Percentiles rank a stretch among this genome's conserved stretches.
Evolutionary conservation across 371 early-diverging fungal genomes (phyloP).

Genomic region (Lichtheimia hyalospora): DNA sequence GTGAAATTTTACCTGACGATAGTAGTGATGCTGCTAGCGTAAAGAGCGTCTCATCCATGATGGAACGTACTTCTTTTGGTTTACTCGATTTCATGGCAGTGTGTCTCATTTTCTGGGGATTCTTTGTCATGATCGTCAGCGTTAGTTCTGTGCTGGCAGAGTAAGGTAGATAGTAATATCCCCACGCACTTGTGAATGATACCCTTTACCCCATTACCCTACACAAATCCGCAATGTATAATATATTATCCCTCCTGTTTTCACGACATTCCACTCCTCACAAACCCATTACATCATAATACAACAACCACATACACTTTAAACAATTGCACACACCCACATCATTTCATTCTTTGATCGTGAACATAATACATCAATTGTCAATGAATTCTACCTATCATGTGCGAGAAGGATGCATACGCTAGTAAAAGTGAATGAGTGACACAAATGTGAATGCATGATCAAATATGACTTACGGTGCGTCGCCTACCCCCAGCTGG

Average conservation of each 20-base stretch:
- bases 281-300: neutral
- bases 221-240: neutral
- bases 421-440: neutral
- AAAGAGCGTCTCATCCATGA: neutral
- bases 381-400: neutral
- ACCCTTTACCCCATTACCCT: neutral
- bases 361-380: neutral
- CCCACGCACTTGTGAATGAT: too few relatives aligned
- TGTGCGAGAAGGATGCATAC: neutral
- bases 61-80: slow-evolving; percentile 12
- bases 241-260: neutral
- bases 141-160: slow-evolving; percentile 13
- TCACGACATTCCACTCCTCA: neutral
- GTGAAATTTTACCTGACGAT: slow-evolving; percentile 11
- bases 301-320: neutral
- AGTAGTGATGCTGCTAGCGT: neutral
- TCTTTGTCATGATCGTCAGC: slow-evolving; percentile 38
- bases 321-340: neutral
- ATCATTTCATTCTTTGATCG: neutral
- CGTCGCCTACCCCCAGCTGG: slow-evolving; percentile 9
- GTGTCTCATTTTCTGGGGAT: slow-evolving; percentile 35
- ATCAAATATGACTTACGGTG: neutral
- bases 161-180: neutral
- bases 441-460: neutral
- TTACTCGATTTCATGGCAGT: slow-evolving; percentile 28